Base-by-base conservation (phyloP, 257 asterid genomes). In the Paraleonurus japonicus region DNA sequence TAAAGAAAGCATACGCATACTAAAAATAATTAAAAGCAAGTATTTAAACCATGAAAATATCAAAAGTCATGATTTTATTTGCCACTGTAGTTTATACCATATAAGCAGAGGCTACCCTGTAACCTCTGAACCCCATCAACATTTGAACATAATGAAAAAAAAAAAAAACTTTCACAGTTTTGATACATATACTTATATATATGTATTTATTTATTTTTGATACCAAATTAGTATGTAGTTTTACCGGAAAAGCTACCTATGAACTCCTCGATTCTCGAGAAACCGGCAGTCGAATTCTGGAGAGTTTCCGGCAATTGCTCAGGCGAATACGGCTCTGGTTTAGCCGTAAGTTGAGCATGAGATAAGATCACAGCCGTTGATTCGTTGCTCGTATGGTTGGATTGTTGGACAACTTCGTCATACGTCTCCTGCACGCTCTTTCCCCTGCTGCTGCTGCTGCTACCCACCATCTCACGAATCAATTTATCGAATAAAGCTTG, bases 401-500 rank as follows among this genome's bases (percentile, higher is more conserved):
- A 41, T 41, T 3, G 47, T 19, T 5, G 37, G 60, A 19, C 59
- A 13, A 65, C 8, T 45, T 68, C 75, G 1, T 57, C 32, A 5
- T 58, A 45, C 17, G 41, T 28, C 2, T 43, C 57, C 1, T 66
- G 60, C 37, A 26, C 65, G 10, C 63, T 75, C 63, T 24, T 78
- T 41, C 66, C 77, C 61, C 68, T 60, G 78, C 17, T 22, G 57
- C 51, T 43, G 43, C 74, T 47, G 51, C 51, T 43, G 43, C 74
- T 47, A 53, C 66, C 72, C 55, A 47, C 37, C 82, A 62, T 79
- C 26, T 79, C 81, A 0, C 24, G 73, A 48, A 77, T 79, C 68
- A 80, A 57, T 64, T 77, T 80, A 41, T 75, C 78, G 9, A 77
- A 65, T 48, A 60, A 20, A 68, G 74, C 54, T 65, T 77, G 80